A percentile compares a stretch with the other conserved stretches of the same genome.
Evolutionary conservation across 176 grass and related monocot species (phyloP).

Genomic region (Cenchrus purpureus): DNA sequence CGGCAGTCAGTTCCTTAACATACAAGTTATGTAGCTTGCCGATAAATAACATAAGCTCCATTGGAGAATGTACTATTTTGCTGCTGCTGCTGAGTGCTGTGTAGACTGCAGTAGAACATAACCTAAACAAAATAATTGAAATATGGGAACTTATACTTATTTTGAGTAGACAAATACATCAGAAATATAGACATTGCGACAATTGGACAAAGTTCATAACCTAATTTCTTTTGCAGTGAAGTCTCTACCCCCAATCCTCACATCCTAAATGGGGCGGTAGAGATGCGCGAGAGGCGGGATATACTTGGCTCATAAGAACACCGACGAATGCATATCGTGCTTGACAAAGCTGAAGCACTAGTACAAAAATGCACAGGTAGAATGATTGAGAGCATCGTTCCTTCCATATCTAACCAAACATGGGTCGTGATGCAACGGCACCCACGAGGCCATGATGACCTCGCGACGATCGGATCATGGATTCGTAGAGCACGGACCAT

Average conservation of each 20-base stretch:
- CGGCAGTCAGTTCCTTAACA: constrained; percentile 21
- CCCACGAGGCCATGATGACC: constrained; percentile 31
- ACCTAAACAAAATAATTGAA: background rate
- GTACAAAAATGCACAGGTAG: constrained; percentile 1
- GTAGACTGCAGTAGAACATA: background rate
- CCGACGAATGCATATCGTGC: background rate
- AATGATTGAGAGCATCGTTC: constrained; percentile 25
- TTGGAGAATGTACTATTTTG: background rate
- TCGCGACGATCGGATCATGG: background rate
- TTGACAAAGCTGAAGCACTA: constrained; percentile 22
- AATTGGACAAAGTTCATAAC: too few species aligned
- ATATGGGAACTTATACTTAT: too few species aligned
- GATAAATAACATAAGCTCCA: constrained; percentile 13
- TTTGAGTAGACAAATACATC: too few species aligned
- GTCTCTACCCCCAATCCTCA: background rate
- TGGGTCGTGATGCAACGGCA: background rate
- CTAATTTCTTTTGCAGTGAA: background rate
- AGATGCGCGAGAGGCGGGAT: background rate
- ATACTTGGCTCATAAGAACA: background rate
- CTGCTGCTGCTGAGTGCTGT: background rate
- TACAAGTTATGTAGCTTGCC: constrained; percentile 12
- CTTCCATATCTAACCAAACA: constrained; percentile 36
- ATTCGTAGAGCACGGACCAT: constrained; percentile 26
- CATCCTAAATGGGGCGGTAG: background rate
- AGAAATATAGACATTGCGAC: too few species aligned